Percentiles rank a stretch among this genome's conserved stretches.
phyloP scores from a whole-genome alignment of 2,329 filamentous ascomycete genomes.

The Paracoccidioides brasiliensis region DNA sequence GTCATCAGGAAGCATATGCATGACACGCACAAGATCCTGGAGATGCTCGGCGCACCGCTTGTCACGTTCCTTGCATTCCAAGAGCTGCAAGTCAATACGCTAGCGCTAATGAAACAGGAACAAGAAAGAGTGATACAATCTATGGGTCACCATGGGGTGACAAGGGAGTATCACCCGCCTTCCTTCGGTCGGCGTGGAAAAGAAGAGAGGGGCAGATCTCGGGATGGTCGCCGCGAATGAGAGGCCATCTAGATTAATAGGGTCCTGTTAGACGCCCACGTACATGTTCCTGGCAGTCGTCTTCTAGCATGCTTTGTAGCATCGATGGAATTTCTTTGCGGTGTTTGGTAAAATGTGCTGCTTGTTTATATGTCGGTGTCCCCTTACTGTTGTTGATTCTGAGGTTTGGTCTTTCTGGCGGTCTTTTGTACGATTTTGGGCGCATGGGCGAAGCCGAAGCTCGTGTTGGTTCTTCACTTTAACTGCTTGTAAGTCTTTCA shows the following conservation, averaged over 20 bases:
- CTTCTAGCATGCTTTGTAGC: not conserved
- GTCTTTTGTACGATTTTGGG: not conserved
- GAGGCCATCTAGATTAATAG: not conserved
- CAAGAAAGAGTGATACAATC: constrained; percentile 14
- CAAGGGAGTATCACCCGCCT: constrained; percentile 8
- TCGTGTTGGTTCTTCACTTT: not conserved
- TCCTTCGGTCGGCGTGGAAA: not conserved
- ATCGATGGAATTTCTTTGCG: not conserved
- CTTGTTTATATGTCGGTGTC: not conserved
- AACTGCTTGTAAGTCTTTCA: not conserved
- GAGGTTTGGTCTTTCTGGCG: not conserved
- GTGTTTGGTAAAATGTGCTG: not conserved
- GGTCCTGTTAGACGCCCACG: not conserved
- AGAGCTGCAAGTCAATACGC: constrained; percentile 22
- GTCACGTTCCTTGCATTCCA: constrained; percentile 29
- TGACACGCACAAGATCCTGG: constrained; percentile 37
- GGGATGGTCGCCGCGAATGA: not conserved
- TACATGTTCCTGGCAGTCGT: not conserved
- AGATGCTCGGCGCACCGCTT: constrained; percentile 35
- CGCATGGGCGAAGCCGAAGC: not conserved
- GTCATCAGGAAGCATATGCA: constrained; percentile 38
- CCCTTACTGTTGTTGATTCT: not conserved
- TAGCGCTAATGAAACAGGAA: constrained; percentile 23
- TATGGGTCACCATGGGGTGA: constrained; percentile 7
- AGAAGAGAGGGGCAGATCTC: constrained; percentile 1